Conservation (phyloP, 805 yeast species). For the Myxozyma neotropica region DNA sequence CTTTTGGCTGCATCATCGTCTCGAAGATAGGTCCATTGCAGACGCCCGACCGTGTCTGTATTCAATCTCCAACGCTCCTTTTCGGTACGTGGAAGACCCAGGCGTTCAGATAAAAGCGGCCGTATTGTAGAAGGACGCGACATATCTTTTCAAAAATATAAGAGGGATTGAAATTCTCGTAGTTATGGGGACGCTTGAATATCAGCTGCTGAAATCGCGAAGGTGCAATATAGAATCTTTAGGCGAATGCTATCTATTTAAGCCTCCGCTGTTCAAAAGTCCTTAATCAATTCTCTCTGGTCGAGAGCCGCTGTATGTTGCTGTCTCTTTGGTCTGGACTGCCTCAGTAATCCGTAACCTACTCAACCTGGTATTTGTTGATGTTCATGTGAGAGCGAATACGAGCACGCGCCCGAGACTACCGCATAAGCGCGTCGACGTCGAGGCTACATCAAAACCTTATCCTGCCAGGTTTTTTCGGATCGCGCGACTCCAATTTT, state of each 20-base stretch:
- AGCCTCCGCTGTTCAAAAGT: too few relatives aligned
- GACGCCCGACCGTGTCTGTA: conserved; percentile 64
- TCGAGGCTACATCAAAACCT: not conserved
- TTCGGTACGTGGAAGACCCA: conserved; percentile 72
- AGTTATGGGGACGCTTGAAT: not conserved
- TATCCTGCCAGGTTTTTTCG: conserved; percentile 12
- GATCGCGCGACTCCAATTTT: conserved; percentile 16
- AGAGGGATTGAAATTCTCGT: not conserved
- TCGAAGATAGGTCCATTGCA: conserved; percentile 64
- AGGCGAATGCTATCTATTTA: too few relatives aligned
- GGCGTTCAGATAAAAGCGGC: conserved; percentile 55
- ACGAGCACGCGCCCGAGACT: not conserved
- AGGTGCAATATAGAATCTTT: too few relatives aligned
- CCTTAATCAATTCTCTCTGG: too few relatives aligned
- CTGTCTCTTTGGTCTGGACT: too few relatives aligned
- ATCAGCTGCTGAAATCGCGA: too few relatives aligned
- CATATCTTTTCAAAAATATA: not conserved
- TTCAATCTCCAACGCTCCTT: conserved; percentile 71
- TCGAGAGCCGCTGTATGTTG: too few relatives aligned
- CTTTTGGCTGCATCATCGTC: conserved; percentile 39
- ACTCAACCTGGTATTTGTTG: too few relatives aligned
- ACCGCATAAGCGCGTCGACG: not conserved
- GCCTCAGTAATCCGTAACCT: too few relatives aligned
- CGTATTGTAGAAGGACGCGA: conserved; percentile 13
- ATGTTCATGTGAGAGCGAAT: not conserved